phyloP scores from a whole-genome alignment of 306 rosid genomes.

The Lupinus albus region DNA sequence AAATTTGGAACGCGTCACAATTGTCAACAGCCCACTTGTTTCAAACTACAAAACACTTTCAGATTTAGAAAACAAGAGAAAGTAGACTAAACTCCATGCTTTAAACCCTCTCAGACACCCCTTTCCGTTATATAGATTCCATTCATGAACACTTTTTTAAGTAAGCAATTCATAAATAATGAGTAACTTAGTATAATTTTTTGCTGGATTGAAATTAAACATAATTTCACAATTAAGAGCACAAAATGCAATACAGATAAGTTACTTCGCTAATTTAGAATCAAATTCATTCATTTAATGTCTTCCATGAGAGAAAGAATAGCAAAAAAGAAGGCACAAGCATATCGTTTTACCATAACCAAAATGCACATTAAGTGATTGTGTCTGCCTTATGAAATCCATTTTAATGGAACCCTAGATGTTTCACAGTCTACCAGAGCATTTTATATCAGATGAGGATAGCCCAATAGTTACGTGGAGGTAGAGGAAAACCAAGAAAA shows the following conservation, averaged over 20 bases:
- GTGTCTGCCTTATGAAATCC: too few species aligned
- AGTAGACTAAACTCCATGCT: slow-evolving; percentile 1
- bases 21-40: slow-evolving; percentile 15
- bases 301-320: too few species aligned
- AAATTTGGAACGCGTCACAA: slow-evolving; percentile 30
- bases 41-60: not conserved
- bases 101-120: not conserved
- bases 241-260: not conserved
- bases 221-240: not conserved
- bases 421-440: too few species aligned
- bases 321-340: too few species aligned
- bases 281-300: too few species aligned
- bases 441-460: too few species aligned
- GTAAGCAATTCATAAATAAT: not conserved
- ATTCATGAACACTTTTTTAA: not conserved
- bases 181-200: not conserved
- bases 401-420: too few species aligned
- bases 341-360: too few species aligned
- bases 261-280: too few species aligned
- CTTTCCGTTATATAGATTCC: not conserved
- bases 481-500: too few species aligned
- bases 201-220: not conserved
- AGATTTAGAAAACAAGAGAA: slow-evolving; percentile 16
- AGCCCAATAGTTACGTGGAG: too few species aligned
- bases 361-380: too few species aligned